phyloP scores from a whole-genome alignment of 129 eudicot species.

The Tagetes erecta region DNA sequence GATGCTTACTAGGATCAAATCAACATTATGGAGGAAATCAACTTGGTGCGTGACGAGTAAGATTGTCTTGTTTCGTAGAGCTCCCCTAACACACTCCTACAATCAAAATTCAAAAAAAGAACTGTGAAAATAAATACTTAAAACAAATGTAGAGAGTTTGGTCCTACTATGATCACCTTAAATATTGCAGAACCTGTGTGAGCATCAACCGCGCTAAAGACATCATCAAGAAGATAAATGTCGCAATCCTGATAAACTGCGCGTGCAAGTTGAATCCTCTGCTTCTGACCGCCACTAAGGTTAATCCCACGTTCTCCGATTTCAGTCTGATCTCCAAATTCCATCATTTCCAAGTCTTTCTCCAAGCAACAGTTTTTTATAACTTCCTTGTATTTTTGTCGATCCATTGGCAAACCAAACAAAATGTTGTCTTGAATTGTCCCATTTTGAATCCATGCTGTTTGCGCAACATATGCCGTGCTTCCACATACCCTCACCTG shows the following conservation, averaged over 20 bases:
- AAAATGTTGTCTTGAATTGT: conserved; percentile 71
- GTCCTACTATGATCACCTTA: conserved; percentile 32
- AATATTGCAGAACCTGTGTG: conserved; percentile 58
- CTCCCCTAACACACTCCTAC: conserved; percentile 59
- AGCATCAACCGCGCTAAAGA: conserved; percentile 62
- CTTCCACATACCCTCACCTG: conserved; percentile 85
- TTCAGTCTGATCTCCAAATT: conserved; percentile 80
- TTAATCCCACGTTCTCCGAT: conserved; percentile 64
- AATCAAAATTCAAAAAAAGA: conserved; percentile 9
- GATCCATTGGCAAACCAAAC: conserved; percentile 76
- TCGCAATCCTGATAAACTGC: conserved; percentile 62
- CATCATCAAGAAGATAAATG: conserved; percentile 60
- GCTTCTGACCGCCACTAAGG: conserved; percentile 65
- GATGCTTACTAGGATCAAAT: conserved; percentile 44
- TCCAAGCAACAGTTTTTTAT: conserved; percentile 73
- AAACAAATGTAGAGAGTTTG: neutral
- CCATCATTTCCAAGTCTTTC: conserved; percentile 93
- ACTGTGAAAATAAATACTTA: neutral
- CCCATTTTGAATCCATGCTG: conserved; percentile 80
- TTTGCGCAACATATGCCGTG: conserved; percentile 93
- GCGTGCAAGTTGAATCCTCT: conserved; percentile 58
- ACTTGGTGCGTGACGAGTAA: conserved; percentile 69
- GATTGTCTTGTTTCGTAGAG: conserved; percentile 48
- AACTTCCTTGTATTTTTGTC: conserved; percentile 56
- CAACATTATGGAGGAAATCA: conserved; percentile 58